Percentiles rank a stretch among this genome's conserved stretches.
These are phyloP conservation scores for Torulaspora franciscae DNA, from an alignment of 805 yeast species.

Conservation along the genomic window DNA sequence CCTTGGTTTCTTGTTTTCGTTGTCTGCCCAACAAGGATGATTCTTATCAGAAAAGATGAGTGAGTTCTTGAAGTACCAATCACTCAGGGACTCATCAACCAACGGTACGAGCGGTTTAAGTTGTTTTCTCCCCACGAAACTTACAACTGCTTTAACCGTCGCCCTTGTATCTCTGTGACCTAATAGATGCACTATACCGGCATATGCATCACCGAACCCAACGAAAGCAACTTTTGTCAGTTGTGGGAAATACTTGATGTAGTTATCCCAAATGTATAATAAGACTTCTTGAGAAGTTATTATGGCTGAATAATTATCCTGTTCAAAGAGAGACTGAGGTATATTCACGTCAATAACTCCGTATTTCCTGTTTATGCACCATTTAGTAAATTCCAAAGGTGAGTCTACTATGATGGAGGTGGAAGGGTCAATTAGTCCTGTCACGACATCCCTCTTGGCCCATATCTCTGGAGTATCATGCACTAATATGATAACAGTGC, in stretches of 20 bases:
- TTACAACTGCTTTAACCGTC: slow-evolving; percentile 65
- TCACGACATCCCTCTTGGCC: slow-evolving; percentile 76
- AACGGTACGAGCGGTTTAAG: slow-evolving; percentile 77
- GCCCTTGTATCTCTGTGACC: slow-evolving; percentile 73
- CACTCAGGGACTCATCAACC: slow-evolving; percentile 82
- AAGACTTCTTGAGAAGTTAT: slow-evolving; percentile 72
- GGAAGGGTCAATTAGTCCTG: slow-evolving; percentile 70
- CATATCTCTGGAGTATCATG: slow-evolving; percentile 93
- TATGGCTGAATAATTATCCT: slow-evolving; percentile 53
- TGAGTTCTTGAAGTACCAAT: slow-evolving; percentile 87
- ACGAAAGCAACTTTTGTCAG: slow-evolving; percentile 69
- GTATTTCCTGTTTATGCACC: slow-evolving; percentile 55
- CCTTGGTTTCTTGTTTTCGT: slow-evolving; percentile 66
- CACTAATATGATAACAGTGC: slow-evolving; percentile 62
- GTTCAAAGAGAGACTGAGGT: slow-evolving; percentile 50
- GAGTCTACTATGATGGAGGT: slow-evolving; percentile 74
- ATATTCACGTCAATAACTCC: slow-evolving; percentile 83
- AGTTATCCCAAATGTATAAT: slow-evolving; percentile 85
- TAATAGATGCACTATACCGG: slow-evolving; percentile 77
- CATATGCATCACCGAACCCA: slow-evolving; percentile 87
- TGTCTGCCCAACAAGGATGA: slow-evolving; percentile 77
- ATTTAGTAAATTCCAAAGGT: slow-evolving; percentile 61
- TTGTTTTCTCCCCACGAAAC: slow-evolving; percentile 62
- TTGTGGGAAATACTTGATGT: slow-evolving; percentile 62
- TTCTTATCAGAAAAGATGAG: slow-evolving; percentile 69